phyloP scores from a whole-genome alignment of 2,329 filamentous ascomycete species.

The Ploettnerulaceae sp. region DNA sequence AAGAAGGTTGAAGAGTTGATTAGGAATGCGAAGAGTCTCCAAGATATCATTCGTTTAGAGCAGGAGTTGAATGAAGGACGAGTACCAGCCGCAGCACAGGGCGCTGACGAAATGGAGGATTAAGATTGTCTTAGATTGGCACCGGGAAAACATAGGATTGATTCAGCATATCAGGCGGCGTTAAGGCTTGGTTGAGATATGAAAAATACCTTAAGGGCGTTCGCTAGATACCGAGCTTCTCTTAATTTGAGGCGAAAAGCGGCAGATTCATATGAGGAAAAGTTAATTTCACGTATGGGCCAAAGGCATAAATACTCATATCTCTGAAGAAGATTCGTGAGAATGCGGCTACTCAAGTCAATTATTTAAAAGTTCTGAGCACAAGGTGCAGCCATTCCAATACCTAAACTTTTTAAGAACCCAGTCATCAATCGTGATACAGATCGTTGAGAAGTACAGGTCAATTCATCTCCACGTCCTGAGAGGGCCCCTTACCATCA shows the following conservation, averaged over 20 bases:
- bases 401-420: neutral
- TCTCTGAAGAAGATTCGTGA: neutral
- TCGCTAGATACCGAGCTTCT: conserved; percentile 4
- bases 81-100: conserved; percentile 64
- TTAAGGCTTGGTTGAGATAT: conserved; percentile 10
- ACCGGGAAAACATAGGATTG: neutral
- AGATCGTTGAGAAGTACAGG: neutral
- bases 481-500: conserved; percentile 10
- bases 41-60: conserved; percentile 86
- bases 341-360: neutral
- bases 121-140: conserved; percentile 31
- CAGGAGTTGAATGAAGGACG: conserved; percentile 87
- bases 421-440: conserved; percentile 2
- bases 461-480: conserved; percentile 33
- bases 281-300: neutral
- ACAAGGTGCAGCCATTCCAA: neutral
- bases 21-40: conserved; percentile 78
- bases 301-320: neutral
- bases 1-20: conserved; percentile 82
- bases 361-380: neutral
- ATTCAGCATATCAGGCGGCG: conserved; percentile 10
- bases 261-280: conserved; percentile 5
- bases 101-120: conserved; percentile 57
- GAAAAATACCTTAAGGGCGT: conserved; percentile 8
- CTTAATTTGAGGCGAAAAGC: neutral